Evolutionary conservation across 78 protist species (phyloP).

Genomic region (Cavenderia fasciculata): DNA sequence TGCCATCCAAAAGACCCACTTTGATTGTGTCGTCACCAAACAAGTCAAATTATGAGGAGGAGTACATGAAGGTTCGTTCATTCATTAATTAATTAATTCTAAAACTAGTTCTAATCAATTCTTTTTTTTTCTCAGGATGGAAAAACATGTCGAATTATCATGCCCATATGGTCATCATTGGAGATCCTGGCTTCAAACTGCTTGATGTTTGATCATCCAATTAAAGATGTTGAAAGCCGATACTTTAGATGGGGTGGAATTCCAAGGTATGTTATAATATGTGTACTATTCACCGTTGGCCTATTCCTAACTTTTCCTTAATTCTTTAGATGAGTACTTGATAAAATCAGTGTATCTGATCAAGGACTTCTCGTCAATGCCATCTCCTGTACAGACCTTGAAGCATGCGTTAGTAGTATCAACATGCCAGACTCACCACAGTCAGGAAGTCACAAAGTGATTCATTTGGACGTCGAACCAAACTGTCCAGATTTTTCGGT

Average conservation of each 20-base stretch:
- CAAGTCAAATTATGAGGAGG: not conserved
- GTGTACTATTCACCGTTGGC: too few relatives aligned
- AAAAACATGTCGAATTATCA: not conserved
- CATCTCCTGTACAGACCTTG: not conserved
- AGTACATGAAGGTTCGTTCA: too few relatives aligned
- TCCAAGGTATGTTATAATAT: not conserved
- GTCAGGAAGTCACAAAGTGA: not conserved
- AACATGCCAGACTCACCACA: not conserved
- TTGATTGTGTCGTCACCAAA: not conserved
- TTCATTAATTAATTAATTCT: too few relatives aligned
- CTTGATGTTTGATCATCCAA: not conserved
- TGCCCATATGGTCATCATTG: not conserved
- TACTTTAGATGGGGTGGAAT: conserved; percentile 4
- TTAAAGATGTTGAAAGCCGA: not conserved
- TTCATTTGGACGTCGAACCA: not conserved
- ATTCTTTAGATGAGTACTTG: not conserved
- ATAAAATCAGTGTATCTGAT: not conserved
- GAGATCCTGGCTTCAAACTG: not conserved
- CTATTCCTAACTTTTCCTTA: not conserved
- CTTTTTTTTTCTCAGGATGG: too few relatives aligned
- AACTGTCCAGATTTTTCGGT: not conserved
- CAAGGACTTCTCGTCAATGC: not conserved
- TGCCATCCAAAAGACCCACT: not conserved
- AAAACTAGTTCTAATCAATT: too few relatives aligned
- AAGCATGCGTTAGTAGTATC: not conserved